Evolutionary conservation across 306 rosid genomes (phyloP), one percentile per base, ranked within the genome.

Genomic region (Lablab purpureus): DNA sequence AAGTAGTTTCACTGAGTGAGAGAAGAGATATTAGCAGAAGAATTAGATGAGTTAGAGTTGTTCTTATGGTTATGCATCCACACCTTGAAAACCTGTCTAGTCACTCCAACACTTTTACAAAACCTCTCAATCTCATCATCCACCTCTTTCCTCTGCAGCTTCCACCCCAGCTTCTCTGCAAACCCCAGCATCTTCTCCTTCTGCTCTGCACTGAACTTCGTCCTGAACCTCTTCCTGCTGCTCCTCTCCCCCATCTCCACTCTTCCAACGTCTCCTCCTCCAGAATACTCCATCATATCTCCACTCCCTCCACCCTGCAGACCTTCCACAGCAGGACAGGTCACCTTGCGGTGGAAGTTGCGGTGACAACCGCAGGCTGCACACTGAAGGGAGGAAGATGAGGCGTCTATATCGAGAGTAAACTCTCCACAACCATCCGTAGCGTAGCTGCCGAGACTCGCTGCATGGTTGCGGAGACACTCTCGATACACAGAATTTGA

Each of bases 1-100:
- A 40, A 40, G 10, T 10, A 40, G 10, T 10, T 43, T 78, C 41
- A 76, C 87, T 90, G 90, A 64, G 93, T 85, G 79, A 89, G 91
- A 80, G 96, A 91, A 4, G 93, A 87, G 8, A 86, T 87, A 83
- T 85, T 89, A 82, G 84, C 91, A 14, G 83, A 82, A 71, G 89
- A 79, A 34, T 50, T 32, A 72, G 76, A 73, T 22, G 92, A 83
- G 3, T 88, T 87, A 76, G 4, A 88, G 66, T 89, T 89, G 56
- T 89, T 89, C 90, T 92, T 92, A 64, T 92, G 97, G 51, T 92
- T 92, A 80, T 90, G 97, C 97, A 90, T 92, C 97, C 97, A 92
- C 4, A 92, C 97, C 84, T 92, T 92, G 83, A 92, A 92, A 22
- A 92, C 93, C 47, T 90, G 96, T 62, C 96, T 80, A 58, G 84